phyloP scores from a whole-genome alignment of 176 grass and related monocot genomes.

The Zoysia japonica region DNA sequence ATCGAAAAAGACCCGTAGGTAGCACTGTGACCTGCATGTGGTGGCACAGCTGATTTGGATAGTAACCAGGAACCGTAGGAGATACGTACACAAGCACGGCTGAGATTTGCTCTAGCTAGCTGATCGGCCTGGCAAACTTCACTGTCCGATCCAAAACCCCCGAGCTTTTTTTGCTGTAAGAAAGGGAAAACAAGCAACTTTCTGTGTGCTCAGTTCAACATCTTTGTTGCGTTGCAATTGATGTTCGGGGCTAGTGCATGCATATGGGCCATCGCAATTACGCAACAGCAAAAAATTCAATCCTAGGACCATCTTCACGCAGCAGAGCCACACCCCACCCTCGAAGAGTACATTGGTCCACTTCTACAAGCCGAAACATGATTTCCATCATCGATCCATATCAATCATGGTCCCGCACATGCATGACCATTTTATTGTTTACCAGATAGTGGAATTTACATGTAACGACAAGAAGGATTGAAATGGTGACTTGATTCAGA shows the following conservation, averaged over 20 bases:
- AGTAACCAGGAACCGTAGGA: too few species aligned
- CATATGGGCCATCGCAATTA: conserved; percentile 25
- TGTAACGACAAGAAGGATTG: conserved; percentile 19
- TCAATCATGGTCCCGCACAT: conserved; percentile 17
- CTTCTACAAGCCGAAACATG: conserved; percentile 40
- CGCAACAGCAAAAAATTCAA: conserved; percentile 23
- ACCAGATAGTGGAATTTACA: background rate
- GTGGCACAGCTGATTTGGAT: too few species aligned
- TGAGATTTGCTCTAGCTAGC: background rate
- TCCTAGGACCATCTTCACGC: conserved; percentile 39
- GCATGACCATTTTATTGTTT: conserved; percentile 18
- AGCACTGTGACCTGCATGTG: too few species aligned
- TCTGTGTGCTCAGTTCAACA: background rate
- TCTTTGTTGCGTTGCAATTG: conserved; percentile 36
- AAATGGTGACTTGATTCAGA: conserved; percentile 35
- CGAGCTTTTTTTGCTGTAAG: background rate
- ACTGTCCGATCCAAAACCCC: background rate
- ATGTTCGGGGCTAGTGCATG: background rate
- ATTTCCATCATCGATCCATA: conserved; percentile 15
- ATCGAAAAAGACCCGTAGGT: too few species aligned
- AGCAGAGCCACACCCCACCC: conserved; percentile 25
- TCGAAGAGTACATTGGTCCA: conserved; percentile 37
- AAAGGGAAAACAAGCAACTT: background rate
- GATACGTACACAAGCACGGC: background rate
- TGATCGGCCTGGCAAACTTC: background rate